Evolutionary conservation across 2,329 filamentous ascomycete genomes (phyloP).

Genomic region (Penicillium sp.): DNA sequence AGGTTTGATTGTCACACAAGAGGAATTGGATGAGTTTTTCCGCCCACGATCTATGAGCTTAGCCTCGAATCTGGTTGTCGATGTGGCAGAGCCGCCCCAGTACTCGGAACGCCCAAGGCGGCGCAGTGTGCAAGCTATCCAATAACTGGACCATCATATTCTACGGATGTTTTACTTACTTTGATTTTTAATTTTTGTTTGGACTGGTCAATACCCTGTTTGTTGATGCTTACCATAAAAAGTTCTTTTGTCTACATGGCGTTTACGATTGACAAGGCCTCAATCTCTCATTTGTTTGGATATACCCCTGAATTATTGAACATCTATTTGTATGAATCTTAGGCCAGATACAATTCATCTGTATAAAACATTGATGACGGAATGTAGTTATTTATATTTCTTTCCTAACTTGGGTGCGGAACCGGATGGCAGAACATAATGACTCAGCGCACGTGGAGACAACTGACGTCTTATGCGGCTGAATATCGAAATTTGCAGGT

Average conservation of each 20-base stretch:
- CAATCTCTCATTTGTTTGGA: not conserved
- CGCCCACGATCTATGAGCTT: constrained; percentile 27
- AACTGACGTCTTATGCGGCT: too few relatives aligned
- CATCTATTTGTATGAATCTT: too few relatives aligned
- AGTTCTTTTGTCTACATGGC: not conserved
- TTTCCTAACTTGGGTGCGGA: too few relatives aligned
- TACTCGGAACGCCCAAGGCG: constrained; percentile 12
- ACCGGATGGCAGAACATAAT: too few relatives aligned
- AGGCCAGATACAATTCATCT: not conserved
- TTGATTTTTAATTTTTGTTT: not conserved
- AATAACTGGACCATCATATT: not conserved
- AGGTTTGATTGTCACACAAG: constrained; percentile 23
- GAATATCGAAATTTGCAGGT: too few relatives aligned
- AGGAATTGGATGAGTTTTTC: constrained; percentile 32
- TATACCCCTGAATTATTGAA: not conserved
- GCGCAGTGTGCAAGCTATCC: not conserved
- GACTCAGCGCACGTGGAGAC: too few relatives aligned
- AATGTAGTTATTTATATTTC: too few relatives aligned
- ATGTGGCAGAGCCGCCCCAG: constrained; percentile 18
- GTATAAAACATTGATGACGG: not conserved
- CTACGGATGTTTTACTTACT: not conserved
- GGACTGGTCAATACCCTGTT: not conserved
- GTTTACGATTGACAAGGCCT: not conserved
- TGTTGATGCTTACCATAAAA: not conserved
- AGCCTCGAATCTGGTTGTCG: constrained; percentile 7